A percentile compares a stretch with the other conserved stretches of the same genome.
These are phyloP conservation scores for Tricholoma sp. DNA, from an alignment of 768 basidiomycete genomes.

Conservation along the genomic window DNA sequence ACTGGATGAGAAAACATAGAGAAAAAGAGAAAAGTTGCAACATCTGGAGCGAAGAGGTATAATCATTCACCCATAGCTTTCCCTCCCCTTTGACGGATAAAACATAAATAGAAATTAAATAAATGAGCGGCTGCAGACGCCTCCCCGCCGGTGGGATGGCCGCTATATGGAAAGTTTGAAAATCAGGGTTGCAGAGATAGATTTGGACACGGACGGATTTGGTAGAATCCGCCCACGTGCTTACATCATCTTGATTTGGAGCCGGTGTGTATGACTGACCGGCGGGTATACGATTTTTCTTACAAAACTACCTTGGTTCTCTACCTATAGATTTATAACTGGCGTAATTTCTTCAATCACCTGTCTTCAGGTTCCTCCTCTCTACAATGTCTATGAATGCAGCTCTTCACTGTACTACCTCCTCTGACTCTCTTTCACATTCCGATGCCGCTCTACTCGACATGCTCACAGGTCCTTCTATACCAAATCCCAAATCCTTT, in stretches of 20 bases:
- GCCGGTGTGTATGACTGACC: too few species aligned
- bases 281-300: background rate
- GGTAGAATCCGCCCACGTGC: background rate
- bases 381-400: slow-evolving; percentile 12
- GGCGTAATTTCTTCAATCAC: background rate
- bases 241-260: background rate
- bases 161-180: too few species aligned
- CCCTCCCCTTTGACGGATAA: background rate
- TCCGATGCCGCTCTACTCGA: slow-evolving; percentile 65
- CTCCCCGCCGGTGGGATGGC: background rate
- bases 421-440: slow-evolving; percentile 17
- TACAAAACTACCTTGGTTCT: background rate
- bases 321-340: background rate
- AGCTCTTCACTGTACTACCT: slow-evolving; percentile 16
- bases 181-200: too few species aligned
- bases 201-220: too few species aligned
- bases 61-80: background rate
- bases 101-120: background rate
- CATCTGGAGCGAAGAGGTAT: background rate
- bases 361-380: background rate
- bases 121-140: background rate
- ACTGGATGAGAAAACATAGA: slow-evolving; percentile 5
- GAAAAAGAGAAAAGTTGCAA: background rate
- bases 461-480: slow-evolving; percentile 51
- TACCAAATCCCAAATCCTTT: slow-evolving; percentile 37